Base-by-base conservation (phyloP, 768 basidiomycete species). In the Hydnomerulius pinastri region DNA sequence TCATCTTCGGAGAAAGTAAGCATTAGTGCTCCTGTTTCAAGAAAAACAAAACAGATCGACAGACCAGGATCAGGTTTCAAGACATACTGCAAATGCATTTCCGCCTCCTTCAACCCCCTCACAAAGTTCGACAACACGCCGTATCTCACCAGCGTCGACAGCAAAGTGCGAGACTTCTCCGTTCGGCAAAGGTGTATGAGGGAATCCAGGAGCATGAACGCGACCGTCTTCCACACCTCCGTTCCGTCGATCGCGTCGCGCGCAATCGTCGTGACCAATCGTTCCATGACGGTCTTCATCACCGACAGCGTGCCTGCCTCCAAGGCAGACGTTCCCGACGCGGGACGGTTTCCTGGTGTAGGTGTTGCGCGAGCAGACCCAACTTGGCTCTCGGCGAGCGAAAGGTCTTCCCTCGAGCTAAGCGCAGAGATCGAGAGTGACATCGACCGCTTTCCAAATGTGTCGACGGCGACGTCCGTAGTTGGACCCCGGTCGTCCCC, bases 201-300 rank as follows among this genome's bases (percentile, higher is more conserved):
- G 1, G 89, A 85, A 59, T 95, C 92, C 36, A 98, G 75, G 3
- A 93, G 74, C 76, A 94, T 88, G 64, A 94, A 98, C 8, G 95
- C 91, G 13, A 98, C 83, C 3, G 94, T 95, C 71, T 92, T 92
- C 96, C 96, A 98, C 2, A 98, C 91, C 67, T 98, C 94, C 15
- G 90, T 85, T 6, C 94, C 95, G 56, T 97, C 94, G 46, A 92
- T 89, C 1, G 93, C 94, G 62, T 98, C 96, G n/a, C 92, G 78
- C 18, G 90, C 83, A 32, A 96, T 75, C 30, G 83, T 77, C 0
- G 82, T 71, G 0, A 93, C 76, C 17, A 98, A 70, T 5, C 87
- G 78, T 46, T 96, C 95, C 59, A 87, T 76, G 29, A 75, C 75
- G 5, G 77, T 70, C 58, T 85, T 87, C 64, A 98, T 71, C 48